A percentile compares a stretch with the other conserved stretches of the same genome.
These are phyloP conservation scores for Ehretia macrophylla DNA, from an alignment of 257 asterid genomes.

Conservation along the genomic window DNA sequence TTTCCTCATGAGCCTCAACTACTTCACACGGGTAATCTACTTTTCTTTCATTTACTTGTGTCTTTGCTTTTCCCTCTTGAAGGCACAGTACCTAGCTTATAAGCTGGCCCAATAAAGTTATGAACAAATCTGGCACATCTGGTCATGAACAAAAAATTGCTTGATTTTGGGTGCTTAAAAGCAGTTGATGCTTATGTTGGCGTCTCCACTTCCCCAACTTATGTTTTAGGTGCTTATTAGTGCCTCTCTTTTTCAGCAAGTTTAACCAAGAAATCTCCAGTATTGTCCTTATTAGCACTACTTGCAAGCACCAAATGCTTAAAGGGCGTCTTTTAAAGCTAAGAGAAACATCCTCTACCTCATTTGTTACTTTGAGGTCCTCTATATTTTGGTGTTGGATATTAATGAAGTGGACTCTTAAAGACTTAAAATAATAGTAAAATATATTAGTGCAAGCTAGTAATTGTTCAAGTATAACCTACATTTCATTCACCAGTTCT, in stretches of 20 bases:
- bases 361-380: not conserved
- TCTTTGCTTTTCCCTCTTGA: not conserved
- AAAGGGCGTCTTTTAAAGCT: not conserved
- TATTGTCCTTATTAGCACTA: not conserved
- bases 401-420: not conserved
- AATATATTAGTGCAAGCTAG: not conserved
- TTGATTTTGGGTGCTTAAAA: not conserved
- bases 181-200: not conserved
- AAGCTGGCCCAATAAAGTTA: too few species aligned
- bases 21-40: constrained; percentile 80
- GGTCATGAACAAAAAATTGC: not conserved
- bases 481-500: not conserved
- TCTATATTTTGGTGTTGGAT: not conserved
- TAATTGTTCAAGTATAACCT: not conserved
- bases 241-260: not conserved
- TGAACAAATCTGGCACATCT: not conserved
- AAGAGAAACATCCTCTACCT: not conserved
- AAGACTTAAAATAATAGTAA: too few species aligned
- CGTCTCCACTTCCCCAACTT: not conserved
- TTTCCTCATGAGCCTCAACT: constrained; percentile 93
- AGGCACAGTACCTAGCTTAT: not conserved
- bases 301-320: not conserved
- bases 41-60: constrained; percentile 12
- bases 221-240: not conserved
- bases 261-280: not conserved